Conservation (phyloP, 2,329 filamentous ascomycete species). For the Aureobasidium sp. region DNA sequence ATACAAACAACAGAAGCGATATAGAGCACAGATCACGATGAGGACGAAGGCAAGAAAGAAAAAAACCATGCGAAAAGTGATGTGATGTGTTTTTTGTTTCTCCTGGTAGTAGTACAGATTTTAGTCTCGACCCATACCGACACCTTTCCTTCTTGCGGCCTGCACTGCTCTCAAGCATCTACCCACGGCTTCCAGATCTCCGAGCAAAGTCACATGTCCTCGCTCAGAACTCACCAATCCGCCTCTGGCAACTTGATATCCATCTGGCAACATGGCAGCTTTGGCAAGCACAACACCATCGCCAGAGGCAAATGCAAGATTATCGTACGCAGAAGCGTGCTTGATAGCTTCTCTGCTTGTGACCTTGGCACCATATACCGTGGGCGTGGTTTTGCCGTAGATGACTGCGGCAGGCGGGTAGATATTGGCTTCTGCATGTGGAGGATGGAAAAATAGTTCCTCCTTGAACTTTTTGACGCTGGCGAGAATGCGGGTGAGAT, state of each 20-base stretch:
- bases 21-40: too few relatives aligned
- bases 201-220: conserved; percentile 80
- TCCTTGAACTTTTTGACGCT: conserved; percentile 68
- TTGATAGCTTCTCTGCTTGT: conserved; percentile 65
- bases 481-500: conserved; percentile 67
- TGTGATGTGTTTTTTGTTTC: too few relatives aligned
- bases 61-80: too few relatives aligned
- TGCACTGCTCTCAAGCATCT: conserved; percentile 62
- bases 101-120: neutral
- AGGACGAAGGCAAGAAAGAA: too few relatives aligned
- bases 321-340: conserved; percentile 72
- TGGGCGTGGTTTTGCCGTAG: conserved; percentile 81
- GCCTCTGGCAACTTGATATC: conserved; percentile 66
- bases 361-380: conserved; percentile 75
- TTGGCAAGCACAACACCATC: conserved; percentile 84
- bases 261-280: conserved; percentile 76
- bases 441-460: conserved; percentile 57
- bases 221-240: conserved; percentile 73
- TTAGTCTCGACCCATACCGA: conserved; percentile 51
- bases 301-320: conserved; percentile 76
- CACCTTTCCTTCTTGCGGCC: conserved; percentile 61
- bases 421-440: conserved; percentile 55
- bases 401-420: conserved; percentile 80
- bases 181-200: conserved; percentile 76
- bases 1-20: too few relatives aligned